Percentiles rank a stretch among this genome's conserved stretches.
Conservation (phyloP, 345 rosid species). For the Syzygium jambos region DNA sequence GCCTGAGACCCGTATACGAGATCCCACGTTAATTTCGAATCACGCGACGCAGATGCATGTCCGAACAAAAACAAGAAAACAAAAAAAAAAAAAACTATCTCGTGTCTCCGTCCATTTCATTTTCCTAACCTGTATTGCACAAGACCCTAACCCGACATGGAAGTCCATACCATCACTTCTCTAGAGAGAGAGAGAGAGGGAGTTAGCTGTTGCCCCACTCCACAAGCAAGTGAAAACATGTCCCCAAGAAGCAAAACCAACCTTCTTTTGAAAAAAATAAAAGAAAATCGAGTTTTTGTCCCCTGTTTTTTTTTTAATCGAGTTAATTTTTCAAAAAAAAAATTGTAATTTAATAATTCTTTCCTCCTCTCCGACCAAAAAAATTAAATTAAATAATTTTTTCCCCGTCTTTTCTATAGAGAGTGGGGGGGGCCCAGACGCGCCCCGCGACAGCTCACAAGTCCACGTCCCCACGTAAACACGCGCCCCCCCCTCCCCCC, state of each 20-base stretch:
- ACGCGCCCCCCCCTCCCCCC: not conserved
- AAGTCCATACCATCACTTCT: not conserved
- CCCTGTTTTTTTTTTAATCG: not conserved
- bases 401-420: not conserved
- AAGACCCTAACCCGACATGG: not conserved
- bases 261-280: not conserved
- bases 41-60: not conserved
- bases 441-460: not conserved
- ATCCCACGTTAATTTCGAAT: not conserved
- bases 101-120: not conserved
- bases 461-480: not conserved
- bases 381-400: rapidly evolving
- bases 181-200: not conserved
- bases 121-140: no score
- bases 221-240: not conserved
- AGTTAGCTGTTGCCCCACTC: not conserved
- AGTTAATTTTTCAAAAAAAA: not conserved
- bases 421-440: not conserved
- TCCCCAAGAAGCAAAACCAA: not conserved
- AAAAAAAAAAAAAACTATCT: not conserved
- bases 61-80: not conserved
- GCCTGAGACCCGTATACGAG: not conserved
- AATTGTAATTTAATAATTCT: not conserved
- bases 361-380: not conserved
- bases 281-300: no score